These are phyloP conservation scores for Petunia hybrid DNA, from an alignment of 305 asterid genomes.

Conservation along the genomic window DNA sequence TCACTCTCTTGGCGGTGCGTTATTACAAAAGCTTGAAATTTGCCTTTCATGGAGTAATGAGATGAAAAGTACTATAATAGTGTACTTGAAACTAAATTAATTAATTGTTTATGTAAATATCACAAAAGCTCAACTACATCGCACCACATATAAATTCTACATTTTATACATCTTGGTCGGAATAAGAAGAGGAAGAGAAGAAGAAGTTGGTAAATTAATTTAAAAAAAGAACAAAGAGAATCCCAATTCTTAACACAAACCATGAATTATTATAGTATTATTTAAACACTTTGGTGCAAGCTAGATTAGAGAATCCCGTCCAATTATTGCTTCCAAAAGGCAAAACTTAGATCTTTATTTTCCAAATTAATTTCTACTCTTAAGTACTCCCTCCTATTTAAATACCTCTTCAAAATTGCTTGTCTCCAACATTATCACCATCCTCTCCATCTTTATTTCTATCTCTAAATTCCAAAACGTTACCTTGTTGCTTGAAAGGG, in stretches of 20 bases:
- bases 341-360: conserved; percentile 36
- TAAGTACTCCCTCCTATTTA: conserved; percentile 31
- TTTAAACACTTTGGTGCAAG: neutral
- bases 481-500: neutral
- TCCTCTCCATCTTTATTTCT: conserved; percentile 7
- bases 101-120: neutral
- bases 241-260: conserved; percentile 20
- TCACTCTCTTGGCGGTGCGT: no score
- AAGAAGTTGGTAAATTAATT: conserved; percentile 29
- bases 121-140: neutral
- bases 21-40: no score
- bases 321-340: conserved; percentile 61
- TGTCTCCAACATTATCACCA: conserved; percentile 36
- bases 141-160: neutral
- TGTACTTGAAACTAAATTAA: no score
- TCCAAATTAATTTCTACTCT: conserved; percentile 37
- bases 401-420: conserved; percentile 28
- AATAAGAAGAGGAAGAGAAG: neutral
- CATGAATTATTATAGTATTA: conserved; percentile 33
- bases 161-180: conserved; percentile 17
- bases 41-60: no score
- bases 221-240: conserved; percentile 17
- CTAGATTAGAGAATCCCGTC: conserved; percentile 42
- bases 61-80: no score
- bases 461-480: conserved; percentile 22